Percentiles rank a stretch among this genome's conserved stretches.
Conservation (phyloP, 1,284 basidiomycete genomes). For the Marasmius fiardii region DNA sequence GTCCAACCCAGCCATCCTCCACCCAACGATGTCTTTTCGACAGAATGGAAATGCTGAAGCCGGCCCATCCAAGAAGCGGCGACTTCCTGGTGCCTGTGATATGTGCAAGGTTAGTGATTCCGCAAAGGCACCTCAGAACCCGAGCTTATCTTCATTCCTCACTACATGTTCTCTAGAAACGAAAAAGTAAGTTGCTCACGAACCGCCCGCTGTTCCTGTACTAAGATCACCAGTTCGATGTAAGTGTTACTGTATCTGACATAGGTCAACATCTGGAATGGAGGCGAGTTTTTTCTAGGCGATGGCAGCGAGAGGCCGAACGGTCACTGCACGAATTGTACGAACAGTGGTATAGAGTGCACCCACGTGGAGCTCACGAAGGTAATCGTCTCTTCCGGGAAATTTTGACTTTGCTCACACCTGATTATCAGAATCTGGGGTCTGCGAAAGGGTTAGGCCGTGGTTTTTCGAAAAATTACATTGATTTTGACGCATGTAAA, state of each 20-base stretch:
- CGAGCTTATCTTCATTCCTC: not conserved
- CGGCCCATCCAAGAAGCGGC: slow-evolving; percentile 9
- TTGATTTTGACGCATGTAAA: not conserved
- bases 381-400: slow-evolving; percentile 19
- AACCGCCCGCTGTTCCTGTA: not conserved
- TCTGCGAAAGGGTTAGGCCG: slow-evolving; percentile 33
- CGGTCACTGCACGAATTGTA: slow-evolving; percentile 37
- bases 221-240: slow-evolving; percentile 29
- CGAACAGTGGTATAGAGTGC: slow-evolving; percentile 33
- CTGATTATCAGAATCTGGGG: slow-evolving; percentile 29
- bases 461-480: not conserved
- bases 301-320: slow-evolving; percentile 39
- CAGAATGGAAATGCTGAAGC: slow-evolving; percentile 7
- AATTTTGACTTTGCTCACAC: not conserved
- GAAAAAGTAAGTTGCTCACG: slow-evolving; percentile 31
- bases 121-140: not conserved
- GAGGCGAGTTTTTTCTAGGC: slow-evolving; percentile 21
- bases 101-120: slow-evolving; percentile 5
- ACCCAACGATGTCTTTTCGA: not conserved
- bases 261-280: not conserved
- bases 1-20: not conserved
- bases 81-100: slow-evolving; percentile 12
- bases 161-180: slow-evolving; percentile 22
- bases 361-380: slow-evolving; percentile 40
- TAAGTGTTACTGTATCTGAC: slow-evolving; percentile 19